Base-by-base conservation (phyloP, 352 stramenopile genomes). In the Phytophthora aleatoria region DNA sequence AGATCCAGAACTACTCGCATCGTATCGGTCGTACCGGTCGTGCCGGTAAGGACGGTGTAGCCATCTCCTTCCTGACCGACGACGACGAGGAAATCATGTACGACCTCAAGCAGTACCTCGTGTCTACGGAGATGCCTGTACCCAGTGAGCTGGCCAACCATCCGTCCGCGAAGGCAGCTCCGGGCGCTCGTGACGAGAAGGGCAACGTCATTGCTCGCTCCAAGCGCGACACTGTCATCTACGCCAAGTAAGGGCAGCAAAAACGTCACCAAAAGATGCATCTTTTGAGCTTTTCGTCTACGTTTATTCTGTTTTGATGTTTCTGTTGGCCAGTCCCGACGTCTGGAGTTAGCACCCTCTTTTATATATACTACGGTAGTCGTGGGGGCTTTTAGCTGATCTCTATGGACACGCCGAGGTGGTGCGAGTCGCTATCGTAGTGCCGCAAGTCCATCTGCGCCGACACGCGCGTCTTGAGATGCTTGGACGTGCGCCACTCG, bases 1-100 rank as follows among this genome's bases (percentile, higher is more conserved):
- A 98, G 69, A 99, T 99, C 74, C 94, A 99, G 67, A 97, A 92
- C 61, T 99, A 99, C 79, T 98, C 86, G 70, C 97, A 99, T 84
- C 90, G 97, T 58, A 99, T 99, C 65, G 98, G 98, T 53, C 89
- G 98, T 72, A 99, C 98, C 5, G 98, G 97, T 48, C 94, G 98
- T 73, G 97, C 97, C 3, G 98, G 98, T 42, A 99, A 99, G 73
- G 84, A 98, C 42, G 98, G 98, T 64, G 78, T 98, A 10, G 97
- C 98, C 5, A 98, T 98, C 35, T 99, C 96, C 49, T 97, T 99
- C 62, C 86, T 99, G 30, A 99, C 97, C 3, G 97, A 99, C 55
- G 79, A 95, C 50, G 97, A 99, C 74, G 91, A 97, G 61, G 94
- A 96, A 41, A 97, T 99, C 57, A 99, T 99, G 89, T 96, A 94